Evolutionary conservation across 75 land plant genomes (phyloP).

Genomic region (Gnetum montanum): DNA sequence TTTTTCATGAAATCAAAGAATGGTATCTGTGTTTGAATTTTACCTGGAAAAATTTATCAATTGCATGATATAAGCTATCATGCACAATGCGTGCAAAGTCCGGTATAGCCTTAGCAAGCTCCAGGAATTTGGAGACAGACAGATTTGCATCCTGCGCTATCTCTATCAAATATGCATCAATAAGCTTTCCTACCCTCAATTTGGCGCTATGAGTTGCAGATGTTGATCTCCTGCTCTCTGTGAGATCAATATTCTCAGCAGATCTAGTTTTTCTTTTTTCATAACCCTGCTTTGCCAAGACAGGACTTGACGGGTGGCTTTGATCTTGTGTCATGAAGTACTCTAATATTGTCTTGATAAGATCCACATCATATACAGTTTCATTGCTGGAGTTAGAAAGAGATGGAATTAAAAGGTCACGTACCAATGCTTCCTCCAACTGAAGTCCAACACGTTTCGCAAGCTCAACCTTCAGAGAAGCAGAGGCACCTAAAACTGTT

Average conservation of each 20-base stretch:
- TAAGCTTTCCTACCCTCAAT: constrained; percentile 64
- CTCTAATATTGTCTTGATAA: constrained; percentile 49
- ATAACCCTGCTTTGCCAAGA: background rate
- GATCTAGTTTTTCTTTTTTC: constrained; percentile 31
- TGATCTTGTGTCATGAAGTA: constrained; percentile 47
- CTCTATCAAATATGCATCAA: constrained; percentile 66
- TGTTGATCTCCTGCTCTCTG: constrained; percentile 33
- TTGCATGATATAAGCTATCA: constrained; percentile 70
- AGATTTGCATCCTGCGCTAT: constrained; percentile 56
- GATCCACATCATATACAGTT: constrained; percentile 46
- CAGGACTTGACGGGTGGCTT: constrained; percentile 22
- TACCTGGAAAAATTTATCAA: constrained; percentile 75
- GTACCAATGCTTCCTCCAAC: constrained; percentile 56
- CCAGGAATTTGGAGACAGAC: constrained; percentile 42
- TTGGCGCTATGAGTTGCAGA: constrained; percentile 48
- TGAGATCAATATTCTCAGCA: constrained; percentile 24
- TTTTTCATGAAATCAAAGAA: too few species aligned
- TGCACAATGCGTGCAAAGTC: constrained; percentile 57
- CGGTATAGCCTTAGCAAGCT: constrained; percentile 56
- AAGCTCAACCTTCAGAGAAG: constrained; percentile 28
- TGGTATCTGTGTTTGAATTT: too few species aligned
- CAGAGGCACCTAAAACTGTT: constrained; percentile 24
- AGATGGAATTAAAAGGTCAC: constrained; percentile 53
- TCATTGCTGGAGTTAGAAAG: constrained; percentile 15
- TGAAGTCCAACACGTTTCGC: constrained; percentile 55